Percentiles rank a stretch among this genome's conserved stretches.
These are phyloP conservation scores for Plenodomus lindquistii DNA, from an alignment of 2,329 filamentous ascomycete genomes.

Conservation along the genomic window DNA sequence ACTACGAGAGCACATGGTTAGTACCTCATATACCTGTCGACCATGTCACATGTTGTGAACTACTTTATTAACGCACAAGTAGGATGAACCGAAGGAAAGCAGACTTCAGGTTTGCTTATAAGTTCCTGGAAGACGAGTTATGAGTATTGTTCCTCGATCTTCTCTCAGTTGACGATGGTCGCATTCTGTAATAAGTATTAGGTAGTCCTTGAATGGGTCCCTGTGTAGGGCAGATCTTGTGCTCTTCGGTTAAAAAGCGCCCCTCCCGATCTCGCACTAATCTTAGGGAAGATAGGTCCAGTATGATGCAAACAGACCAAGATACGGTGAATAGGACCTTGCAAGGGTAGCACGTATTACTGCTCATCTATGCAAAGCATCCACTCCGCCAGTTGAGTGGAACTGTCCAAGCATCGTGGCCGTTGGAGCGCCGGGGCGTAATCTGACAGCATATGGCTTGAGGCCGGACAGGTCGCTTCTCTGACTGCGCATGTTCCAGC, in stretches of 20 bases:
- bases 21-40: constrained; percentile 12
- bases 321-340: constrained; percentile 18
- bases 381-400: constrained; percentile 6
- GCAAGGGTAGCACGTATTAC: constrained; percentile 9
- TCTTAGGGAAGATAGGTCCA: background rate
- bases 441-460: constrained; percentile 28
- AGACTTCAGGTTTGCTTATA: constrained; percentile 98
- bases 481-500: constrained; percentile 8
- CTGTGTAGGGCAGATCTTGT: constrained; percentile 22
- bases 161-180: constrained; percentile 14
- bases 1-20: constrained; percentile 98
- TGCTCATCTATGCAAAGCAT: constrained; percentile 12
- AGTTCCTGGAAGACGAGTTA: constrained; percentile 94
- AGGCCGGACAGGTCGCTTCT: constrained; percentile 12
- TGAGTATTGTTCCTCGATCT: constrained; percentile 33
- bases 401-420: constrained; percentile 6
- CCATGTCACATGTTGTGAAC: constrained; percentile 5
- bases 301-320: constrained; percentile 1
- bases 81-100: constrained; percentile 99
- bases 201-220: constrained; percentile 36
- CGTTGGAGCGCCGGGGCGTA: constrained; percentile 24
- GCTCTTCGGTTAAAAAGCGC: constrained; percentile 14
- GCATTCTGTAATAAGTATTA: constrained; percentile 40
- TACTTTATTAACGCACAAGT: constrained; percentile 25
- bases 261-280: constrained; percentile 3